Conservation (phyloP, 768 basidiomycete genomes). For the Termitomyces sp. region DNA sequence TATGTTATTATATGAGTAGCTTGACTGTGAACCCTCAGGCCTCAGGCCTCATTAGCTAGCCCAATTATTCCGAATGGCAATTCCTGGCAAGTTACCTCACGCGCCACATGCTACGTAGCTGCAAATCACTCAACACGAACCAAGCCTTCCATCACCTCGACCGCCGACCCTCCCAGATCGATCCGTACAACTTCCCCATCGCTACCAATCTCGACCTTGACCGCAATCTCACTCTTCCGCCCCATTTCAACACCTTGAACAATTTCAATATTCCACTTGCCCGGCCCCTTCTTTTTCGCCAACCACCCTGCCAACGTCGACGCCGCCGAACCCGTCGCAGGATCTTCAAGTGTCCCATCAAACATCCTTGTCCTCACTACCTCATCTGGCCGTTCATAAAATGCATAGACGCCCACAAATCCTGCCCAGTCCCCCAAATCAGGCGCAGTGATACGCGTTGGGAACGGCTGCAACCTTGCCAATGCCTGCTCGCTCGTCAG, state of each 20-base stretch:
- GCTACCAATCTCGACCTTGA: slow-evolving; percentile 32
- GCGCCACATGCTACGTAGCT: not conserved
- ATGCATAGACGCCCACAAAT: slow-evolving; percentile 37
- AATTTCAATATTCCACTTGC: slow-evolving; percentile 35
- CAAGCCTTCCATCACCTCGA: slow-evolving; percentile 40
- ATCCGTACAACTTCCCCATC: slow-evolving; percentile 30
- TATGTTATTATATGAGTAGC: not conserved
- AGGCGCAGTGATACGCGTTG: slow-evolving; percentile 24
- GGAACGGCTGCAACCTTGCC: slow-evolving; percentile 26
- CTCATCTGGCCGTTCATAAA: slow-evolving; percentile 31
- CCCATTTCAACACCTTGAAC: slow-evolving; percentile 49
- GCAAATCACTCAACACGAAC: slow-evolving; percentile 7
- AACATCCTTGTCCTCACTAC: slow-evolving; percentile 42
- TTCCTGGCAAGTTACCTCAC: not conserved
- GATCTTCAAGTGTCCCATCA: slow-evolving; percentile 38
- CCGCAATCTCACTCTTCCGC: slow-evolving; percentile 39
- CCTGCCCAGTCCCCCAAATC: slow-evolving; percentile 40
- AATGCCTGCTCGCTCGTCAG: slow-evolving; percentile 39
- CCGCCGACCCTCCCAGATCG: slow-evolving; percentile 38
- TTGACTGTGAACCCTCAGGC: not conserved
- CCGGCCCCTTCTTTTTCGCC: slow-evolving; percentile 33
- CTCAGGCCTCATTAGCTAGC: not conserved
- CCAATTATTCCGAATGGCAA: not conserved
- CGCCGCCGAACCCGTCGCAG: slow-evolving; percentile 47
- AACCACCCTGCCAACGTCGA: slow-evolving; percentile 42